Evolutionary conservation across 805 yeast genomes (phyloP).

Genomic region (Candida vartiovaarae): DNA sequence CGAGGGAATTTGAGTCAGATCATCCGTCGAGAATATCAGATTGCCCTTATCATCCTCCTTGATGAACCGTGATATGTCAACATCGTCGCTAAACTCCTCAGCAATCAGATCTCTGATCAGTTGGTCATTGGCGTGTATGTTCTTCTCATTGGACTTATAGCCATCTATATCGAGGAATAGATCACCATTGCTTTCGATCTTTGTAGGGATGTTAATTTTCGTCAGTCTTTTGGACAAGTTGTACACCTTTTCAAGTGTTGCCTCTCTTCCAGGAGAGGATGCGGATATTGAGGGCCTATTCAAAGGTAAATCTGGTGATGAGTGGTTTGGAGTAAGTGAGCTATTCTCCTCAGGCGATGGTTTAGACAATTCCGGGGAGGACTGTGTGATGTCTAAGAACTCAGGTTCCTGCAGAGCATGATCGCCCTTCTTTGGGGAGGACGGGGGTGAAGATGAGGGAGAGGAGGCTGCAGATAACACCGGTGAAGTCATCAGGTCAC

Average conservation of each 20-base stretch:
- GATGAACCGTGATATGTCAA: slow-evolving; percentile 38
- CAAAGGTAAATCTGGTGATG: not conserved
- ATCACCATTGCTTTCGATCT: slow-evolving; percentile 84
- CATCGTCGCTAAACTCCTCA: slow-evolving; percentile 62
- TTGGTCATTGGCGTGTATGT: slow-evolving; percentile 69
- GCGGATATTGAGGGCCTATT: not conserved
- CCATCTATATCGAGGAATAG: slow-evolving; percentile 91
- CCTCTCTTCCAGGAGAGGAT: slow-evolving; percentile 25
- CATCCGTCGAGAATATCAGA: slow-evolving; percentile 40
- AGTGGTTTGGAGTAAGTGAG: not conserved
- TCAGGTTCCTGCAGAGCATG: slow-evolving; percentile 38
- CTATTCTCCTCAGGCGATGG: not conserved
- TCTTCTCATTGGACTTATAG: slow-evolving; percentile 79
- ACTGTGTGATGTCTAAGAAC: slow-evolving; percentile 36
- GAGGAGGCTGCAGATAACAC: slow-evolving; percentile 20
- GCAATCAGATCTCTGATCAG: slow-evolving; percentile 63
- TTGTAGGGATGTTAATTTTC: slow-evolving; percentile 77
- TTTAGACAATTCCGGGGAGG: slow-evolving; percentile 11
- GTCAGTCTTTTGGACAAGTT: slow-evolving; percentile 59
- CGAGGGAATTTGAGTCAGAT: slow-evolving; percentile 5
- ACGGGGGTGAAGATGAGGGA: slow-evolving; percentile 18
- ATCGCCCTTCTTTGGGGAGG: slow-evolving; percentile 15
- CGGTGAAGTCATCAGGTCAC: slow-evolving; percentile 46
- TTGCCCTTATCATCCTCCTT: slow-evolving; percentile 62
- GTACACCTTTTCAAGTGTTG: slow-evolving; percentile 52